Conservation (phyloP, 768 basidiomycete genomes). For the Astraeus odoratus region DNA sequence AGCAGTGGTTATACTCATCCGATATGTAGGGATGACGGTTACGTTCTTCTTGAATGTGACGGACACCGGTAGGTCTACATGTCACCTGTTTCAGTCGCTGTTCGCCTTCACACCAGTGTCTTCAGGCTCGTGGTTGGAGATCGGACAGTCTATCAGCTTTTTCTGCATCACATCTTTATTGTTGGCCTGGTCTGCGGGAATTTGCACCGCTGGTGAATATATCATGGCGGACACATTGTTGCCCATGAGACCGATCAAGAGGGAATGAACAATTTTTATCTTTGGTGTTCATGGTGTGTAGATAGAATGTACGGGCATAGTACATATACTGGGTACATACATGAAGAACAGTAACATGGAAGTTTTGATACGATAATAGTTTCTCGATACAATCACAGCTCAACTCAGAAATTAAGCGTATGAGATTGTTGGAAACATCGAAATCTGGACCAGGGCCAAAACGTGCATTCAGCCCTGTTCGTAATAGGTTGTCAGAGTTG, state of each 20-base stretch:
- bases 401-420: too few species aligned
- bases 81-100: background rate
- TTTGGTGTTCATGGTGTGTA: too few species aligned
- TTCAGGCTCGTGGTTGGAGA: slow-evolving; percentile 80
- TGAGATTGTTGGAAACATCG: too few species aligned
- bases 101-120: slow-evolving; percentile 3
- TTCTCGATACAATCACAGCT: too few species aligned
- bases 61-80: slow-evolving; percentile 52
- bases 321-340: too few species aligned
- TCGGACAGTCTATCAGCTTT: slow-evolving; percentile 83
- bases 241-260: background rate
- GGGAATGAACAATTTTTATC: slow-evolving; percentile 9
- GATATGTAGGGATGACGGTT: slow-evolving; percentile 62
- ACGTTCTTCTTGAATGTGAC: slow-evolving; percentile 80
- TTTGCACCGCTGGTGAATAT: slow-evolving; percentile 66
- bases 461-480: too few species aligned
- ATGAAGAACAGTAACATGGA: too few species aligned
- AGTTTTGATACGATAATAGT: too few species aligned
- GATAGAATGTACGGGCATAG: too few species aligned
- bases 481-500: too few species aligned
- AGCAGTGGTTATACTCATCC: background rate
- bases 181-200: slow-evolving; percentile 71
- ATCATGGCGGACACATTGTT: slow-evolving; percentile 43
- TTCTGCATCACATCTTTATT: slow-evolving; percentile 80
- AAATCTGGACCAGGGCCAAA: too few species aligned